Percentiles rank a stretch among this genome's conserved stretches.
Evolutionary conservation across 2,329 filamentous ascomycete genomes (phyloP).

Genomic region (Xylaria multiplex): DNA sequence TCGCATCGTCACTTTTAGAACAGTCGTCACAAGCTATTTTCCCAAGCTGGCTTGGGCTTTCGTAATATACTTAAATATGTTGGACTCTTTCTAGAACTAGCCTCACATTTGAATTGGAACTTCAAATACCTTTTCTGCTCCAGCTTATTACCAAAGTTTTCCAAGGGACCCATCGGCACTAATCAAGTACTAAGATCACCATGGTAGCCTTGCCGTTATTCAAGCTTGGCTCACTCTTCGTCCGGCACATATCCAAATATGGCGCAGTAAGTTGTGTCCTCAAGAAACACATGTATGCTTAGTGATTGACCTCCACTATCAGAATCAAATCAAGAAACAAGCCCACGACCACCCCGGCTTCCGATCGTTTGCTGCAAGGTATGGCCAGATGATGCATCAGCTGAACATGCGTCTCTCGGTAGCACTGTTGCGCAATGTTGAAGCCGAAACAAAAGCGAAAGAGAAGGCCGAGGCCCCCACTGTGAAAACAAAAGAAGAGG

Average conservation of each 20-base stretch:
- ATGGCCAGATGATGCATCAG: constrained; percentile 73
- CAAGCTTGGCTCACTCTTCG: constrained; percentile 72
- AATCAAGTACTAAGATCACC: constrained; percentile 52
- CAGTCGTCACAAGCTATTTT: neutral
- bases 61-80: constrained; percentile 12
- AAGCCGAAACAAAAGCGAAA: constrained; percentile 67
- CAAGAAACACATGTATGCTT: neutral
- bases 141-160: constrained; percentile 6
- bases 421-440: constrained; percentile 65
- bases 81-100: constrained; percentile 1
- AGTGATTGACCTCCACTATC: constrained; percentile 24
- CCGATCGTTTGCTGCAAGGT: constrained; percentile 67
- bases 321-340: constrained; percentile 74
- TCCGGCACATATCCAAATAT: constrained; percentile 75
- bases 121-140: neutral
- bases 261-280: constrained; percentile 64
- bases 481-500: constrained; percentile 71
- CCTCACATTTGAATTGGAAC: constrained; percentile 6
- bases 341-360: constrained; percentile 72
- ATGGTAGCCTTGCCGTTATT: constrained; percentile 76
- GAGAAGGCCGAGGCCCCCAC: constrained; percentile 72
- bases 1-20: constrained; percentile 17
- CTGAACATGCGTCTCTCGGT: constrained; percentile 73
- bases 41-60: constrained; percentile 25
- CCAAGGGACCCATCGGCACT: neutral